A percentile compares a stretch with the other conserved stretches of the same genome.
Conservation (phyloP, 2,329 filamentous ascomycete genomes). For the Xylaria arbuscula region DNA sequence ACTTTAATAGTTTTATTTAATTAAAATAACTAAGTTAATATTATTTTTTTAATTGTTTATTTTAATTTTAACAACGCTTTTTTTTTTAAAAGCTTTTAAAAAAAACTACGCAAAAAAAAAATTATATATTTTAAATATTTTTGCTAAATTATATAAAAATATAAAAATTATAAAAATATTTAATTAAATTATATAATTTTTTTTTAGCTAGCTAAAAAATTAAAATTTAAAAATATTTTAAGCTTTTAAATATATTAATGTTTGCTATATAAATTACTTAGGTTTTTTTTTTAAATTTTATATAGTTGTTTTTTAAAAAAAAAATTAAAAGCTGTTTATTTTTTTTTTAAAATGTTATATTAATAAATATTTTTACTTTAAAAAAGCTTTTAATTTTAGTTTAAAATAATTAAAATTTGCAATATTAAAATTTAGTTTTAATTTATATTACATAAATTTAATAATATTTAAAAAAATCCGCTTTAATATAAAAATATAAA, state of each 20-base stretch:
- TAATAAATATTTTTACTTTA: no score
- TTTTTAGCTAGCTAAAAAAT: neutral
- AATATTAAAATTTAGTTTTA: no score
- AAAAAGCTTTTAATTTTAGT: no score
- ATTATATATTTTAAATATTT: slow-evolving; percentile 1
- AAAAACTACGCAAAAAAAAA: neutral
- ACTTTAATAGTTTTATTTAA: no score
- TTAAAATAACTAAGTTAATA: neutral
- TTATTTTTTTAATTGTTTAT: neutral
- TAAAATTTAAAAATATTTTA: neutral
- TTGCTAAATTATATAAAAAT: neutral
- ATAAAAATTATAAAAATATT: neutral
- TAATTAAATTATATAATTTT: slow-evolving; percentile 6
- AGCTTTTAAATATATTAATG: neutral
- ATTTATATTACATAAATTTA: no score
- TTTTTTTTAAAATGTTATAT: no score
- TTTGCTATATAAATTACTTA: neutral
- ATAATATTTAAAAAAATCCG: no score
- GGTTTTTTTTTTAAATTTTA: no score
- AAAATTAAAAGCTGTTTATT: no score
- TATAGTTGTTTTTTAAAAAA: no score
- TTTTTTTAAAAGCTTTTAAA: neutral
- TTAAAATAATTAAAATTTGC: no score
- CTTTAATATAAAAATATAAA: no score
- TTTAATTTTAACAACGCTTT: neutral